Base-by-base conservation (phyloP, 2,329 filamentous ascomycete genomes). In the Colletotrichum truncatum region DNA sequence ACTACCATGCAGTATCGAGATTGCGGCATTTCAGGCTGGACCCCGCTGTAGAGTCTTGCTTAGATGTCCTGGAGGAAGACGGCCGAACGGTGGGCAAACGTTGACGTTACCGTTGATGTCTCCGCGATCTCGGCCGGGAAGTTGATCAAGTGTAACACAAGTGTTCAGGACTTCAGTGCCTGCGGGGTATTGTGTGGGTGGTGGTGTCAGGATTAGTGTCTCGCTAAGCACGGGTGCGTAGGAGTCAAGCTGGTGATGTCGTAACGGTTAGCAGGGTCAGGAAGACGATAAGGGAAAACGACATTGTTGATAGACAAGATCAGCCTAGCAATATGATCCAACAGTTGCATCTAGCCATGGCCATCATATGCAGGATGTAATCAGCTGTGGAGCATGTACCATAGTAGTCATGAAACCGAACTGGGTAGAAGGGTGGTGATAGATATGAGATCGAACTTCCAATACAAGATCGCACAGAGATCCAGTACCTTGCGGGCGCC, bases 51-150 rank as follows among this genome's bases (percentile, higher is more conserved):
- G 28, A 48, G 49, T 46, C 41, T 60, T 54, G 16, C 25, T 38
- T 28, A 32, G 21, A 39, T 38, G 26, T 54, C 38, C 28, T 43
- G 16, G 18, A 18, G 34, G 16, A 30, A 16, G 32, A 30, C 39
- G 39, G 57, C 28, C 26, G 56, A 43, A 55, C 57, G 49, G 41
- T 55, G 41, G 34, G 18, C 62, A 65, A 62, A 62, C 49, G 57
- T 49, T 55, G 62, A 55, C 49, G 28, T 36, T 62, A 41, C 57
- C 41, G 49, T 62, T 54, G 48, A 56, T 26, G 62, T 55, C 56
- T 62, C 57, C 62, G 57, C 57, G 57, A 55, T 62, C 62, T 62
- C 62, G 57, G 62, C 62, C 62, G 62, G 57, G 39, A 53, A 28
- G 23, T 48, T 56, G 54, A 16, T 46, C 32, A 38, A 46, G 28